Evolutionary conservation across 345 rosid genomes (phyloP), one percentile per base, ranked within the genome.

Genomic region (Lepidium sativum): DNA sequence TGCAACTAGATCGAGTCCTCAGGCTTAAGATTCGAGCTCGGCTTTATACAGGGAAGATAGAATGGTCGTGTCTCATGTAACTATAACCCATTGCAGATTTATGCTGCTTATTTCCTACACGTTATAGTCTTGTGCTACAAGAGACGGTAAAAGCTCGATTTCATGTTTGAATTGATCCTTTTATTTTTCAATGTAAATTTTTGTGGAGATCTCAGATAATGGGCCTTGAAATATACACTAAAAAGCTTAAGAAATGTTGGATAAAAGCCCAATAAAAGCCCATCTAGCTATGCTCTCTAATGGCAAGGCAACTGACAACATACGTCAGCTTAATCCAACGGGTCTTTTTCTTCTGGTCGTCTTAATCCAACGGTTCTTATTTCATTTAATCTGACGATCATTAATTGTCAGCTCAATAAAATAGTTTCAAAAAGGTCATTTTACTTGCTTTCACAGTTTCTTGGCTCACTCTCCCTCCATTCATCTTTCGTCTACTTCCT

Each of bases 71-170:
- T 50, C 31, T 59, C 12, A 49, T 57, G 41, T 38, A 58, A 27
- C 71, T 44, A 66, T 31, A 65, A 31, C 59, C 29, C 29, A 50
- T 16, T 10, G 11, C 66, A 18, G 54, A 33, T 48, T 14, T 63
- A 1, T 37, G 52, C 34, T 41, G 41, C 33, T 47, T 43, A 14
- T 16, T 16, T 21, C 44, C 33, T 11, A 54, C 63, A 31, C 7
- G n/a, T 44, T 55, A 34, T 27, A 34, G 21, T 53, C 63, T 42
- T 33, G 27, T 54, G 37, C 27, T 34, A 13, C 42, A 43, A 43
- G 53, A 54, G 33, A 54, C 31, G 51, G 0, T 17, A 49, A 64
- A 39, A 9, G 49, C 59, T 16, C 10, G 44, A 11, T 45, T 61
- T 48, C 31, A 12, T 32, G 54, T 13, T 60, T 9, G 17, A 45